phyloP scores from a whole-genome alignment of 768 basidiomycete species.

The Hypsizygus marmoreus region DNA sequence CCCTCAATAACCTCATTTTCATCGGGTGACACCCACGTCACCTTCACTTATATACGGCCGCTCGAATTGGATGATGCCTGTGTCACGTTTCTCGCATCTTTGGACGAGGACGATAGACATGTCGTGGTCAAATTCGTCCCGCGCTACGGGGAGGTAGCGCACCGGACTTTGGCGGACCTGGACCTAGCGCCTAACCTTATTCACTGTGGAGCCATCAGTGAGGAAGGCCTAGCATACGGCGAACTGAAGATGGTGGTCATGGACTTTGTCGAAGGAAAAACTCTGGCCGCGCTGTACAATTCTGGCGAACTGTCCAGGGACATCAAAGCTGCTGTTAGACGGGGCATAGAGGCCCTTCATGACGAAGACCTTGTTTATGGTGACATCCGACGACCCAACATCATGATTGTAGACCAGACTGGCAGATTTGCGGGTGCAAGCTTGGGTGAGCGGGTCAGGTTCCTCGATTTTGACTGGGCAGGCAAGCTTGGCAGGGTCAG shows the following conservation, averaged over 20 bases:
- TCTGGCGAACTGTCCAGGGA: background rate
- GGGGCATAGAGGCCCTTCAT: slow-evolving; percentile 2
- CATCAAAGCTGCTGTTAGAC: slow-evolving; percentile 1
- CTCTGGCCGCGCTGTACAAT: background rate
- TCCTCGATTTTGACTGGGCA: slow-evolving; percentile 15
- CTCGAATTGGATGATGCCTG: slow-evolving; percentile 2
- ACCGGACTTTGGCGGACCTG: slow-evolving; percentile 22
- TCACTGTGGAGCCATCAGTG: slow-evolving; percentile 18
- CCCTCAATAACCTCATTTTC: slow-evolving; percentile 18
- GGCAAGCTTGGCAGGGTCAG: slow-evolving; percentile 12
- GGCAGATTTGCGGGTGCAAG: background rate
- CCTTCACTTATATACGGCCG: slow-evolving; percentile 3
- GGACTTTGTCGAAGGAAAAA: slow-evolving; percentile 24
- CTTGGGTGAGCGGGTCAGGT: slow-evolving; percentile 2
- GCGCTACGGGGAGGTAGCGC: slow-evolving; percentile 25
- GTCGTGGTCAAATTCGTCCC: slow-evolving; percentile 12
- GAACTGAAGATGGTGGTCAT: slow-evolving; percentile 29
- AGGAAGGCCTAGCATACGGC: slow-evolving; percentile 5
- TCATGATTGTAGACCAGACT: slow-evolving; percentile 2
- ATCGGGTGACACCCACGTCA: background rate
- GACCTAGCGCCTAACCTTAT: slow-evolving; percentile 24
- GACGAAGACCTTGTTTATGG: slow-evolving; percentile 4
- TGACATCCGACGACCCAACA: slow-evolving; percentile 7
- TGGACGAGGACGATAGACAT: slow-evolving; percentile 1
- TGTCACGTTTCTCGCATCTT: slow-evolving; percentile 9